phyloP scores from a whole-genome alignment of 1,284 basidiomycete species.

The Clitocybe nebularis region DNA sequence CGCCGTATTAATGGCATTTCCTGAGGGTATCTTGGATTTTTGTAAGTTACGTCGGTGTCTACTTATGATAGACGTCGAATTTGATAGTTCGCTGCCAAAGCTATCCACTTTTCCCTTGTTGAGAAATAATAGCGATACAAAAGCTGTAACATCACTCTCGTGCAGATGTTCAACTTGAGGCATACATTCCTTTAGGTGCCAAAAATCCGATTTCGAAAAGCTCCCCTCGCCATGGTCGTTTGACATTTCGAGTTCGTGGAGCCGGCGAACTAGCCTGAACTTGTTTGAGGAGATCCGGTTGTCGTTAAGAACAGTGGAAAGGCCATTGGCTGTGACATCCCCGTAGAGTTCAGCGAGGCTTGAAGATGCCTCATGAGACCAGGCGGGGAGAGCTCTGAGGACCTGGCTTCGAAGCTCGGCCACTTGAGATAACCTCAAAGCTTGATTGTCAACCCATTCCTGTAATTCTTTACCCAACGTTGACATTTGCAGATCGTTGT shows the following conservation, averaged over 20 bases:
- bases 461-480: conserved; percentile 45
- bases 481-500: conserved; percentile 24
- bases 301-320: conserved; percentile 55
- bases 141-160: conserved; percentile 67
- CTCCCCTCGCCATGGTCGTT: conserved; percentile 34
- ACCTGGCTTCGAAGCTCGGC: conserved; percentile 40
- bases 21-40: conserved; percentile 12
- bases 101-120: conserved; percentile 57
- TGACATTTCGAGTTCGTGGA: conserved; percentile 43
- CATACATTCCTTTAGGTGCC: conserved; percentile 77
- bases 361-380: conserved; percentile 59
- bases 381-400: conserved; percentile 58
- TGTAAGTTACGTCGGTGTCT: conserved; percentile 31
- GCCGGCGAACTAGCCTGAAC: conserved; percentile 66
- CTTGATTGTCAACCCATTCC: conserved; percentile 61
- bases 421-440: conserved; percentile 37
- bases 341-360: conserved; percentile 41
- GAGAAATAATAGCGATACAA: conserved; percentile 66
- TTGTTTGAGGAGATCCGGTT: conserved; percentile 61
- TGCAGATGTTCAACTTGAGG: conserved; percentile 48
- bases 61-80: conserved; percentile 33
- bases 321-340: conserved; percentile 38
- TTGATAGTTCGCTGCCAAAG: conserved; percentile 48
- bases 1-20: conserved; percentile 5
- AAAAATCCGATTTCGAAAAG: conserved; percentile 68